Evolutionary conservation across 495 filamentous ascomycete genomes (phyloP), one percentile per base, ranked within the genome.

Genomic region (Cercophora samala): DNA sequence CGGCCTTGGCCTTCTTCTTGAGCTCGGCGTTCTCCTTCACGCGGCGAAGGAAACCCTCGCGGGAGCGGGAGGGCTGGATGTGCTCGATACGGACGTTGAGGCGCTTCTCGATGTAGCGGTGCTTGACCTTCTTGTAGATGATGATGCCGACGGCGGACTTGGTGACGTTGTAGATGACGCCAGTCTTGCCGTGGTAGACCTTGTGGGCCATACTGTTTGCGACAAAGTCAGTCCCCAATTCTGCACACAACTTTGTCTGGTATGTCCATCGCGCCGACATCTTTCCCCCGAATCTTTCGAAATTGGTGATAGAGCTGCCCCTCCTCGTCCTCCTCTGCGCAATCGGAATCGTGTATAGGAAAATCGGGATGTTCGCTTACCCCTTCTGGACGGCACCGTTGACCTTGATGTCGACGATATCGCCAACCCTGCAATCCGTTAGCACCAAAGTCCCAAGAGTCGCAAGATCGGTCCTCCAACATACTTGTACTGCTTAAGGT

Each of bases 71-170:
- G 74, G 89, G 90, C 78, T 85, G 86, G 83, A 98, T 87, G 89
- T 99, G 95, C 89, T 99, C 95, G 82, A 98, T 85, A 78, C 95
- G 93, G 83, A 99, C 86, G 87, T 95, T 97, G 85, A 99, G 87
- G 79, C 95, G 94, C 91, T 99, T 98, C 90, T 98, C 95, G 78
- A 99, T 84, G 88, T 96, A 98, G 72, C 95, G 91, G 88, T 97
- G 93, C 84, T 90, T 89, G 79, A 99, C 95, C 78, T 91, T 89
- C 88, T 96, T 97, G 90, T 97, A 93, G 80, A 99, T 90, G 84
- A 97, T 96, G 80, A 99, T 91, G 79, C 95, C 95, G 77, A 98
- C 91, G 72, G 90, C 90, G 78, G 86, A 90, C 87, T 97, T 96
- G 79, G 94, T 97, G 72, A 97, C 93, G 85, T 97, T 97, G 88